Evolutionary conservation across 2,329 filamentous ascomycete species (phyloP).

Genomic region (Volutella citrinella): DNA sequence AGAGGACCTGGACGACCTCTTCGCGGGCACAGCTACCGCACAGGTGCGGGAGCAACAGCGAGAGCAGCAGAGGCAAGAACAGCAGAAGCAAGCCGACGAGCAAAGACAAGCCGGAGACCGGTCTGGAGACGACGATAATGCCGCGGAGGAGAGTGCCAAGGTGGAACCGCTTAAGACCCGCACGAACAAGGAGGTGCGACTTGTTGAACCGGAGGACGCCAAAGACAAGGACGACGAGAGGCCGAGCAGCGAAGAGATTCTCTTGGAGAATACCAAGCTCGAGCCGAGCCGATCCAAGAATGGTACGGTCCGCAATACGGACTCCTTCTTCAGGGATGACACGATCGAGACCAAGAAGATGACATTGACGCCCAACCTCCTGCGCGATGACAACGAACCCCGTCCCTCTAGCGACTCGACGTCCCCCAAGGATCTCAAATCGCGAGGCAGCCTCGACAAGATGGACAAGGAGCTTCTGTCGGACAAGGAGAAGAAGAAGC

Average conservation of each 20-base stretch:
- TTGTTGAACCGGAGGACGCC: constrained; percentile 30
- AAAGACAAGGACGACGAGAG: constrained; percentile 34
- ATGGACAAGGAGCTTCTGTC: constrained; percentile 50
- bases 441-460: constrained; percentile 72
- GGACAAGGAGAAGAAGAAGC: constrained; percentile 74
- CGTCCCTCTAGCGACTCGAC: constrained; percentile 47
- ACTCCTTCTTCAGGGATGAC: constrained; percentile 98
- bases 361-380: constrained; percentile 85
- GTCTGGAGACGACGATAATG: constrained; percentile 27
- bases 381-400: constrained; percentile 72
- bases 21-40: constrained; percentile 29
- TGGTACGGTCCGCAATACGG: constrained; percentile 83
- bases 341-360: constrained; percentile 96
- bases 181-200: constrained; percentile 37
- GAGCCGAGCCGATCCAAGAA: constrained; percentile 68
- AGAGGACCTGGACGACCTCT: constrained; percentile 46
- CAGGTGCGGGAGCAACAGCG: constrained; percentile 25
- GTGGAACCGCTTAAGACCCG: constrained; percentile 55
- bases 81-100: constrained; percentile 28
- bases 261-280: constrained; percentile 53
- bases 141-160: constrained; percentile 50
- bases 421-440: constrained; percentile 49
- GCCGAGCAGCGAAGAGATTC: constrained; percentile 63
- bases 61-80: constrained; percentile 24
- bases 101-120: constrained; percentile 27